phyloP scores from a whole-genome alignment of 495 filamentous ascomycete species.

The Apiosordaria backusii region DNA sequence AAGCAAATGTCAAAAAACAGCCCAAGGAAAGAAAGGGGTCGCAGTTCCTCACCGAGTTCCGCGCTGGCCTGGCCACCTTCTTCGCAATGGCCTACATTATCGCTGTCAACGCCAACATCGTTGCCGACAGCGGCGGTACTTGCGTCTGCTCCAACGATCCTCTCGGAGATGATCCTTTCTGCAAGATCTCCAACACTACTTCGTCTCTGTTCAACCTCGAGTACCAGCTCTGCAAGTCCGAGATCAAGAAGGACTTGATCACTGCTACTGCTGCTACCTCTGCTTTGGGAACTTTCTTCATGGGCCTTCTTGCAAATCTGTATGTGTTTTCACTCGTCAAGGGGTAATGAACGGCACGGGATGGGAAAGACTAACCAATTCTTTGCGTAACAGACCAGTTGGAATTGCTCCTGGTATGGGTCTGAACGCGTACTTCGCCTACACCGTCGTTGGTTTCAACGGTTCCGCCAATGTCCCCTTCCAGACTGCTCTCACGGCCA shows the following conservation, averaged over 20 bases:
- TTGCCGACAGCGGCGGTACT: conserved; percentile 56
- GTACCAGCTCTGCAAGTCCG: conserved; percentile 61
- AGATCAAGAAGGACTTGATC: conserved; percentile 70
- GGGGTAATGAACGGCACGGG: neutral
- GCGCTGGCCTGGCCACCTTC: conserved; percentile 76
- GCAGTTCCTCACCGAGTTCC: conserved; percentile 74
- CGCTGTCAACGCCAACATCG: conserved; percentile 67
- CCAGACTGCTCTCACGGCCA: conserved; percentile 67
- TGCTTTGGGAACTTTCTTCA: conserved; percentile 64
- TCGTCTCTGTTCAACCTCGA: conserved; percentile 35
- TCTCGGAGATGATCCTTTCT: conserved; percentile 46
- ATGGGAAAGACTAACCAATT: conserved; percentile 4
- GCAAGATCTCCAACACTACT: conserved; percentile 40
- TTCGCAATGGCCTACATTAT: conserved; percentile 84
- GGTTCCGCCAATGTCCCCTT: conserved; percentile 66
- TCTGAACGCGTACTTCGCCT: conserved; percentile 79
- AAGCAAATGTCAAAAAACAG: conserved; percentile 43
- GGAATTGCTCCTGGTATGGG: conserved; percentile 80
- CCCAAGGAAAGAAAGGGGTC: conserved; percentile 66
- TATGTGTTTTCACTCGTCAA: conserved; percentile 16
- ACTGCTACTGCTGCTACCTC: conserved; percentile 79
- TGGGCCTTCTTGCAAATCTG: conserved; percentile 68
- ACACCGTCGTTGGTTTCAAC: conserved; percentile 73
- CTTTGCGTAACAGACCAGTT: conserved; percentile 54
- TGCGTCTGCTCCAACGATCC: conserved; percentile 59